Evolutionary conservation across 2,329 filamentous ascomycete genomes (phyloP), one percentile per base, ranked within the genome.

Genomic region (Penicillium sp.): DNA sequence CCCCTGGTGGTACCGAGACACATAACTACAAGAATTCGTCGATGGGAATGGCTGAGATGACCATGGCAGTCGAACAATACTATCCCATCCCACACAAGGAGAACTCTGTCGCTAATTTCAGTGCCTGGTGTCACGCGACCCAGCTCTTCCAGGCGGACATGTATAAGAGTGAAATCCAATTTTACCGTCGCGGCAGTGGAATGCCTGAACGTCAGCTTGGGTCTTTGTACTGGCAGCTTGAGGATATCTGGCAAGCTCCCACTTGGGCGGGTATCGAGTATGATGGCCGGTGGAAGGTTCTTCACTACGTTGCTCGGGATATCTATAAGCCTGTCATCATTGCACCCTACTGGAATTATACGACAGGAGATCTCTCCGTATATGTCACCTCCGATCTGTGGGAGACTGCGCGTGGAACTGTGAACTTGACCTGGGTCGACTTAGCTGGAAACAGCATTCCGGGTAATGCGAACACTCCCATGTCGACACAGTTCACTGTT

Each of bases 201-300:
- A 64, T 79, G 61, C 80, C 79, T 0, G 80, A 87, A 56, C 75
- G 83, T 0, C 83, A 86, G 60, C 75, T 87, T 2, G 85, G 84
- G 0, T 79, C 77, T 11, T 66, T 88, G 5, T 87, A 86, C 67
- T 88, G 85, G 85, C 85, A 87, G 63, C 73, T 88, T 1, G 83
- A 87, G 60, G 85, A 87, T 62, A 81, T 85, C 55, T 86, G 83
- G 83, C 82, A 85, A 59, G 84, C 83, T 1, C 84, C 85, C 0
- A 85, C 82, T 0, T 87, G 85, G 84, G 82, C 84, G 0, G 81
- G 82, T 0, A 81, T 87, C 31, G 85, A 87, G 65, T 85, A 85
- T 56, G 81, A 82, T 48, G 84, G 84, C 0, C 73, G 85, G 1
- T 86, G 84, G 83, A 87, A 87, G 66, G 77, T 85, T 0, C 68